Conservation (phyloP, 2,329 filamentous ascomycete genomes). For the Diaporthe eres region DNA sequence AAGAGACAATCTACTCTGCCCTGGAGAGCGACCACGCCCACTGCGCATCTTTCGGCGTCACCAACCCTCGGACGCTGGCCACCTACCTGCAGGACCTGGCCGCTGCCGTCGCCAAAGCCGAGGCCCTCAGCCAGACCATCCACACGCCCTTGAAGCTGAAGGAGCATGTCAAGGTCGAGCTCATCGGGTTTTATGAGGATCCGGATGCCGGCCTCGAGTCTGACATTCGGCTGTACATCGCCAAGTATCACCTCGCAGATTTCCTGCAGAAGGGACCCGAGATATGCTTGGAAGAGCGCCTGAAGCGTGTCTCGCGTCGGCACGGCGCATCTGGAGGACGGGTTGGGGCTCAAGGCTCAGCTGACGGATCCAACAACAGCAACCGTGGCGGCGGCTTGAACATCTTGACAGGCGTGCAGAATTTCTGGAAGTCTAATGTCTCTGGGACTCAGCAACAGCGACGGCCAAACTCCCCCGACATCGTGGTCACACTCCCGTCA, state of each 20-base stretch:
- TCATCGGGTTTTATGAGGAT: constrained; percentile 74
- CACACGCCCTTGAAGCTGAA: constrained; percentile 65
- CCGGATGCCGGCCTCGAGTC: constrained; percentile 53
- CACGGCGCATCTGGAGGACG: constrained; percentile 8
- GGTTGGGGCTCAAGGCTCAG: background rate
- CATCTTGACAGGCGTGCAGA: constrained; percentile 49
- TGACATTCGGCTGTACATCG: constrained; percentile 65
- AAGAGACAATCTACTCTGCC: constrained; percentile 64
- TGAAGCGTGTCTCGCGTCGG: constrained; percentile 50
- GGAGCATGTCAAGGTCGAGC: constrained; percentile 68
- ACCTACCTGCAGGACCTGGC: constrained; percentile 55
- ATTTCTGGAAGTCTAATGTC: constrained; percentile 44
- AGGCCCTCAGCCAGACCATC: constrained; percentile 51
- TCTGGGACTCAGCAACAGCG: constrained; percentile 41
- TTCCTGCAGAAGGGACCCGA: constrained; percentile 71
- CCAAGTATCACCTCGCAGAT: constrained; percentile 64
- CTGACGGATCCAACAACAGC: constrained; percentile 31
- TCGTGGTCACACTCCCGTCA: constrained; percentile 53
- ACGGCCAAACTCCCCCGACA: constrained; percentile 51
- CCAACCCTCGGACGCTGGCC: constrained; percentile 63
- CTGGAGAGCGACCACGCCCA: constrained; percentile 69
- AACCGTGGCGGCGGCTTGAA: constrained; percentile 43
- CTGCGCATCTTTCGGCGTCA: constrained; percentile 66
- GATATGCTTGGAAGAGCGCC: constrained; percentile 65
- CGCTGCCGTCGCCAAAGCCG: constrained; percentile 55